phyloP scores from a whole-genome alignment of 371 early-diverging fungal species.

The Mortierella sp. region DNA sequence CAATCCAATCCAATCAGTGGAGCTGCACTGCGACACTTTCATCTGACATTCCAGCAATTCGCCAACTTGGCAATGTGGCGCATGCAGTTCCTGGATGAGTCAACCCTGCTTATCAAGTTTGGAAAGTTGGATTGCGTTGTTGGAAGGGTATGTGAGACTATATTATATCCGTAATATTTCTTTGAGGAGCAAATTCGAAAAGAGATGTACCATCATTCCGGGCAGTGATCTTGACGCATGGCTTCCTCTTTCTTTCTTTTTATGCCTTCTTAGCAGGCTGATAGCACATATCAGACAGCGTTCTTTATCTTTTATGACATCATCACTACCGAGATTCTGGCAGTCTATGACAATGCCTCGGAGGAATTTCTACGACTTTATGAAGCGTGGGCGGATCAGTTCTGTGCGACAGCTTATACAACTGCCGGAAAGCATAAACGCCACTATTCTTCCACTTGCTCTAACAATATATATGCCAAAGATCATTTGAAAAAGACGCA shows the following conservation, averaged over 20 bases:
- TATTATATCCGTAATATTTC: not conserved
- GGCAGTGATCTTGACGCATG: not conserved
- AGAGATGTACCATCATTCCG: too few species aligned
- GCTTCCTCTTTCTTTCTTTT: not conserved
- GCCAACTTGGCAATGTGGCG: constrained; percentile 69
- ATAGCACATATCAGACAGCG: constrained; percentile 59
- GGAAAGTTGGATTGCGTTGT: constrained; percentile 62
- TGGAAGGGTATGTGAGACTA: constrained; percentile 54
- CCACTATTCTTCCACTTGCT: constrained; percentile 59
- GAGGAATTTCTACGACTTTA: constrained; percentile 63
- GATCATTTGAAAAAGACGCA: constrained; percentile 64
- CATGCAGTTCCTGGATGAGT: constrained; percentile 69
- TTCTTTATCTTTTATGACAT: constrained; percentile 74
- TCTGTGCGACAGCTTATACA: constrained; percentile 59
- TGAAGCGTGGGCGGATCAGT: constrained; percentile 59
- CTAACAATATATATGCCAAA: constrained; percentile 66
- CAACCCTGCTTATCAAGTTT: constrained; percentile 71
- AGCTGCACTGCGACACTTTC: constrained; percentile 66
- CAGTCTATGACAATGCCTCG: constrained; percentile 71
- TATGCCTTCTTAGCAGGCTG: constrained; percentile 32
- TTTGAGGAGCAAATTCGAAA: too few species aligned
- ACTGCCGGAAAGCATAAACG: constrained; percentile 52
- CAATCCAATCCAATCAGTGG: constrained; percentile 42
- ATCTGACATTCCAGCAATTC: constrained; percentile 67
- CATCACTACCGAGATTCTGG: constrained; percentile 60